phyloP scores from a whole-genome alignment of 352 stramenopile species.

The Phytophthora meadii region DNA sequence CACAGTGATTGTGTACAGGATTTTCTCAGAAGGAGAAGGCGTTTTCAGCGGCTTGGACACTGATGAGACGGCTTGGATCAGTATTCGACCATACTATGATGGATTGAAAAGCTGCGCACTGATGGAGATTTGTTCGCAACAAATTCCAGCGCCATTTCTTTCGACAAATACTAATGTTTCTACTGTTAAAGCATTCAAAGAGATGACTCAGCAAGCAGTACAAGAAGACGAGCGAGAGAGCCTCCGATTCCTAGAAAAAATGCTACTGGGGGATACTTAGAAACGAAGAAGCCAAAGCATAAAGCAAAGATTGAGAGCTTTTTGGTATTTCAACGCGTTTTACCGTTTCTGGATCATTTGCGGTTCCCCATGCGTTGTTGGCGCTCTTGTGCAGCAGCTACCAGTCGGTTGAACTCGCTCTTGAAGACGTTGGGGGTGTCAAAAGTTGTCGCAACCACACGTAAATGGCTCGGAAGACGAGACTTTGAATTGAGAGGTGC shows the following conservation, averaged over 20 bases:
- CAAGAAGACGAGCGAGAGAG: constrained; percentile 7
- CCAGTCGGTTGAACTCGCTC: constrained; percentile 70
- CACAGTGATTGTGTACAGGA: constrained; percentile 52
- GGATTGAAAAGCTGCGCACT: neutral
- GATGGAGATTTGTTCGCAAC: constrained; percentile 13
- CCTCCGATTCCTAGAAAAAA: neutral
- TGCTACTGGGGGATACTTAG: constrained; percentile 5
- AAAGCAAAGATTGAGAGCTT: too few species aligned
- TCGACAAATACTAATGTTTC: neutral
- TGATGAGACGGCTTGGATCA: constrained; percentile 51
- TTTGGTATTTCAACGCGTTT: too few species aligned
- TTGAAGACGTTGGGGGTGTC: constrained; percentile 78
- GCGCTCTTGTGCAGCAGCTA: constrained; percentile 49
- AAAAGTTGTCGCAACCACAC: constrained; percentile 58
- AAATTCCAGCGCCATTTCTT: constrained; percentile 1
- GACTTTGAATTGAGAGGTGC: constrained; percentile 45
- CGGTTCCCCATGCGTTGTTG: constrained; percentile 42
- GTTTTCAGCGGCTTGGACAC: constrained; percentile 43
- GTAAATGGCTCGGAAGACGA: constrained; percentile 50
- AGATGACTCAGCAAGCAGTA: constrained; percentile 3
- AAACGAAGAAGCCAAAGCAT: neutral
- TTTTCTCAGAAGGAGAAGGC: constrained; percentile 36
- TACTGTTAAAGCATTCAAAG: constrained; percentile 2
- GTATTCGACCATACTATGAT: constrained; percentile 6
- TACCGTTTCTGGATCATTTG: constrained; percentile 9